These are phyloP conservation scores for Camellia oleifera DNA, from an alignment of 179 eudicot genomes.

Conservation along the genomic window DNA sequence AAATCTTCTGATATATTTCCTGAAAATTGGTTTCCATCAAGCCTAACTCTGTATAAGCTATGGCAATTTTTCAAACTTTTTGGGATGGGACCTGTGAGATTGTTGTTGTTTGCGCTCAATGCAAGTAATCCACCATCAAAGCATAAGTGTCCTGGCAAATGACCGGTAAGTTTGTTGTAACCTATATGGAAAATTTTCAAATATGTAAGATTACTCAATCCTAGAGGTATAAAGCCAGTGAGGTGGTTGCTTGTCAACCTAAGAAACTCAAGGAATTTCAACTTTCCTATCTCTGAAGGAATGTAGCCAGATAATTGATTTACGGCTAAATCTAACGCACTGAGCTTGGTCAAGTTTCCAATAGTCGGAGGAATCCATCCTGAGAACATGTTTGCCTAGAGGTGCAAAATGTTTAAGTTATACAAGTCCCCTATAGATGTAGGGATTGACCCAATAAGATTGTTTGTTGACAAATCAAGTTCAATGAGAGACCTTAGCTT, in stretches of 20 bases:
- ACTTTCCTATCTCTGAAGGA: neutral
- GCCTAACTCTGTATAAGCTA: conserved; percentile 4
- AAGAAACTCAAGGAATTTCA: neutral
- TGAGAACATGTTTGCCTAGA: no score
- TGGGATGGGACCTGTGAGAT: neutral
- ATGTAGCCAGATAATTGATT: no score
- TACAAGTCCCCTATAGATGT: no score
- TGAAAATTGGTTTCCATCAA: neutral
- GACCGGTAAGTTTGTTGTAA: no score
- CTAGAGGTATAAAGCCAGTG: neutral
- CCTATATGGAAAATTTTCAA: neutral
- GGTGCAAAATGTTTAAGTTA: no score
- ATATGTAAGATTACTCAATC: neutral
- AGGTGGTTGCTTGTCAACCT: neutral
- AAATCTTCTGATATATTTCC: conserved; percentile 3
- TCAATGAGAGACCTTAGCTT: no score
- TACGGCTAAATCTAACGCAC: no score
- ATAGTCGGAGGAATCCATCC: no score
- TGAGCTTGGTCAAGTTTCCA: no score
- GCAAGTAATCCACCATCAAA: no score
- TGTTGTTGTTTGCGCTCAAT: neutral
- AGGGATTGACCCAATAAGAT: no score
- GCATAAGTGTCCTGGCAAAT: neutral
- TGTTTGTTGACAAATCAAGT: no score
- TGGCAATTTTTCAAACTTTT: neutral